Base-by-base conservation (phyloP, 495 filamentous ascomycete species). In the Halenospora varia region DNA sequence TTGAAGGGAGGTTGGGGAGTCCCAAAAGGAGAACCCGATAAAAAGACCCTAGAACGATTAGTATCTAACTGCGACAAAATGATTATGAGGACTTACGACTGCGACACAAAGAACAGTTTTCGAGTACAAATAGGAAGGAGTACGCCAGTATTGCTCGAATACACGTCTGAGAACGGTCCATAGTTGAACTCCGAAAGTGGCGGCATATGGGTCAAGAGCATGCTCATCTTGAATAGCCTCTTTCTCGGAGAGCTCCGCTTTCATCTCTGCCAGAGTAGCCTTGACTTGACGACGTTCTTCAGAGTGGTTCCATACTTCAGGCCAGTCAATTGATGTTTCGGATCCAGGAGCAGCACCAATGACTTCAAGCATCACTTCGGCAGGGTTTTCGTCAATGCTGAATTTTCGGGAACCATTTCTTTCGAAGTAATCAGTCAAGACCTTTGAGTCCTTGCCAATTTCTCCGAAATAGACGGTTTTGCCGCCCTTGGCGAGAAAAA, bases 331-430 rank as follows among this genome's bases (percentile, higher is more conserved):
- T 29, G 89, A 80, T 18, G 83, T 85, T 54, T 77, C 67, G 18
- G 83, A 85, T 22, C 89, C 90, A n/a, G 92, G 92, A 1, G 92
- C 92, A 23, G 90, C 91, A 59, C 92, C 93, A 65, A 66, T 96
- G 48, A 90, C 89, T 86, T 96, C 91, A 35, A 97, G 77, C 89
- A 97, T 96, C 88, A 89, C 96, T 72, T 97, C 93, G 18, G 93
- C 93, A 24, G 91, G 91, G 73, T 89, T 97, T 22, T 89, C 88
- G 3, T 87, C 86, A 1, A 63, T 53, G 2, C 88, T 86, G 68
- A 90, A 96, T 41, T 82, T 75, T 23, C 77, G 72, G 6, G 87
- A 88, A 48, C 92, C 89, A 59, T 90, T 87, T 39, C 71, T 68
- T 67, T 89, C 84, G 62, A 92, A 92, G 69, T 92, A 92, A 59